A percentile compares a stretch with the other conserved stretches of the same genome.
Evolutionary conservation across 2,329 filamentous ascomycete genomes (phyloP).

Genomic region (Thielaviopsis ethacetica): DNA sequence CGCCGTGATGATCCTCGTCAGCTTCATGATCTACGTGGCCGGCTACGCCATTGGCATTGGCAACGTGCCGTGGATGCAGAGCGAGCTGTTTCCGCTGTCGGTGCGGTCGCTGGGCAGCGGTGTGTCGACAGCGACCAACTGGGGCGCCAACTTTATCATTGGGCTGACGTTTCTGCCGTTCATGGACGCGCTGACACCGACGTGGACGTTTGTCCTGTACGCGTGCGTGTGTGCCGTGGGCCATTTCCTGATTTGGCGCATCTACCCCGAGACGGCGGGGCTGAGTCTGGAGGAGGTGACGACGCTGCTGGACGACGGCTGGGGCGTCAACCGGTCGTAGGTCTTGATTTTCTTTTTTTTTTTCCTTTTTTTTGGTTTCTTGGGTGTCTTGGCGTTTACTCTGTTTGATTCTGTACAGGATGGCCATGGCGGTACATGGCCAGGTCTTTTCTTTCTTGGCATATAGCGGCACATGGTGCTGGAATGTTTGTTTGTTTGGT

Average conservation of each 20-base stretch:
- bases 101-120: slow-evolving; percentile 59
- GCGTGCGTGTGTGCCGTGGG: slow-evolving; percentile 51
- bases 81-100: slow-evolving; percentile 68
- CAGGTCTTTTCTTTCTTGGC: background rate
- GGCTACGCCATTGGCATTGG: slow-evolving; percentile 77
- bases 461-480: background rate
- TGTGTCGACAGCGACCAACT: slow-evolving; percentile 65
- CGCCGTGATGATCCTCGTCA: slow-evolving; percentile 46
- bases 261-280: slow-evolving; percentile 79
- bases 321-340: slow-evolving; percentile 37
- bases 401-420: background rate
- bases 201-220: slow-evolving; percentile 71
- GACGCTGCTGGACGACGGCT: slow-evolving; percentile 51
- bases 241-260: slow-evolving; percentile 50
- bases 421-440: background rate
- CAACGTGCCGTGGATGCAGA: slow-evolving; percentile 93
- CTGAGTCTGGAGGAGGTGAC: slow-evolving; percentile 68
- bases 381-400: too few species aligned
- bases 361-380: background rate
- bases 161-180: slow-evolving; percentile 78
- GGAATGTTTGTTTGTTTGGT: too few species aligned
- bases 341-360: background rate
- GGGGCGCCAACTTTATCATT: slow-evolving; percentile 73
- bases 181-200: slow-evolving; percentile 59
- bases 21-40: slow-evolving; percentile 71